phyloP scores from a whole-genome alignment of 2,329 filamentous ascomycete genomes.

The Cucurbitaria berberidis region DNA sequence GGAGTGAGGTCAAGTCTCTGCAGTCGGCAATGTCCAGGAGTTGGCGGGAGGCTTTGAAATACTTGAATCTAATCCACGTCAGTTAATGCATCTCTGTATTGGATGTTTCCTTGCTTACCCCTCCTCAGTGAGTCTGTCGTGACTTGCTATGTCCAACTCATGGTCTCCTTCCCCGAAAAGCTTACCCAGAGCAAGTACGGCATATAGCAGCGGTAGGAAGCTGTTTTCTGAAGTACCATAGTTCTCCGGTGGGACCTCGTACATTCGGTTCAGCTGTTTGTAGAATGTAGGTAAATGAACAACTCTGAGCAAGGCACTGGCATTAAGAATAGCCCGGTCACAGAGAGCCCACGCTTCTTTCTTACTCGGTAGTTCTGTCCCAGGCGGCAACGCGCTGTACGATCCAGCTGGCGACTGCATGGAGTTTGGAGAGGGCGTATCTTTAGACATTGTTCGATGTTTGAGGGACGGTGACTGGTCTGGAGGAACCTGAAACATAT shows the following conservation, averaged over 20 bases:
- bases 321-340: conserved; percentile 66
- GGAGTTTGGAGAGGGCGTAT: conserved; percentile 73
- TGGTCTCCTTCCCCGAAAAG: conserved; percentile 53
- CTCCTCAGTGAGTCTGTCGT: conserved; percentile 56
- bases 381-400: conserved; percentile 42
- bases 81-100: conserved; percentile 7
- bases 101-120: conserved; percentile 41
- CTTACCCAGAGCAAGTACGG: conserved; percentile 55
- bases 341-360: conserved; percentile 64
- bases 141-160: conserved; percentile 48
- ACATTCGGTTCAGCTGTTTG: conserved; percentile 76
- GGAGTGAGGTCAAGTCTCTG: conserved; percentile 56
- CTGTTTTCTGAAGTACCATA: conserved; percentile 54
- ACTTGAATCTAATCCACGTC: conserved; percentile 51
- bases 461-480: conserved; percentile 64
- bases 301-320: conserved; percentile 69
- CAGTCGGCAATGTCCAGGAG: conserved; percentile 61
- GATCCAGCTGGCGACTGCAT: conserved; percentile 66
- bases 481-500: conserved; percentile 70
- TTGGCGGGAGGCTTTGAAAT: conserved; percentile 57
- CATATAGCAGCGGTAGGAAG: conserved; percentile 57
- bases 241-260: conserved; percentile 65
- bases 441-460: conserved; percentile 60
- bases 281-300: conserved; percentile 85
- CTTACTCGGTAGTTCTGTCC: conserved; percentile 70